Evolutionary conservation across 1,139 yeast species (phyloP).

Genomic region (Candida tunisiensis): DNA sequence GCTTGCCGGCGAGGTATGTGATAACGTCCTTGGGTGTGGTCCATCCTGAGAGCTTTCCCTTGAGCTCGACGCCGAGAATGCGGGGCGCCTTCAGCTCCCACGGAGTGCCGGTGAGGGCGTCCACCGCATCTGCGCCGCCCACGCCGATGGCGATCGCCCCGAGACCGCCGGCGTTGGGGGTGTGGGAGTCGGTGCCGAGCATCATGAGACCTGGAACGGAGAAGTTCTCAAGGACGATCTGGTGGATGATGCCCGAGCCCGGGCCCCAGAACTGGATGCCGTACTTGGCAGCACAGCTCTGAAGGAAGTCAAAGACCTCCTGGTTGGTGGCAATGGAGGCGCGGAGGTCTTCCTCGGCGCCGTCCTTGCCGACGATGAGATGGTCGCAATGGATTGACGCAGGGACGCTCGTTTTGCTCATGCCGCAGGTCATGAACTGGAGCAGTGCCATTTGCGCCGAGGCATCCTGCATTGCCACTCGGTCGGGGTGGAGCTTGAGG

Average conservation of each 20-base stretch:
- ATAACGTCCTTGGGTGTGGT: conserved; percentile 92
- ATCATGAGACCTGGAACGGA: conserved; percentile 90
- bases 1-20: conserved; percentile 71
- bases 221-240: conserved; percentile 88
- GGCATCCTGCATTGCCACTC: conserved; percentile 99
- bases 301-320: conserved; percentile 87
- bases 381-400: conserved; percentile 97
- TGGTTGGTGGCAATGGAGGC: conserved; percentile 69
- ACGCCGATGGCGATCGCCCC: conserved; percentile 98
- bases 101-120: conserved; percentile 92
- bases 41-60: conserved; percentile 84
- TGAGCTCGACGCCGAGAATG: conserved; percentile 76
- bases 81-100: conserved; percentile 99
- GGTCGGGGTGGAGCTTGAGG: conserved; percentile 85
- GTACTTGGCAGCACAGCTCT: conserved; percentile 79
- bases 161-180: conserved; percentile 96
- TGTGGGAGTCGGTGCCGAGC: conserved; percentile 95
- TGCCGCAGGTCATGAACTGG: conserved; percentile 94
- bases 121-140: conserved; percentile 99
- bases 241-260: conserved; percentile 97
- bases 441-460: conserved; percentile 95
- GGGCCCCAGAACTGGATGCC: conserved; percentile 99
- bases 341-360: conserved; percentile 64
- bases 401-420: conserved; percentile 75
- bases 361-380: conserved; percentile 87